Conservation (phyloP, 2,329 filamentous ascomycete genomes). For the Colletotrichum lupini region DNA sequence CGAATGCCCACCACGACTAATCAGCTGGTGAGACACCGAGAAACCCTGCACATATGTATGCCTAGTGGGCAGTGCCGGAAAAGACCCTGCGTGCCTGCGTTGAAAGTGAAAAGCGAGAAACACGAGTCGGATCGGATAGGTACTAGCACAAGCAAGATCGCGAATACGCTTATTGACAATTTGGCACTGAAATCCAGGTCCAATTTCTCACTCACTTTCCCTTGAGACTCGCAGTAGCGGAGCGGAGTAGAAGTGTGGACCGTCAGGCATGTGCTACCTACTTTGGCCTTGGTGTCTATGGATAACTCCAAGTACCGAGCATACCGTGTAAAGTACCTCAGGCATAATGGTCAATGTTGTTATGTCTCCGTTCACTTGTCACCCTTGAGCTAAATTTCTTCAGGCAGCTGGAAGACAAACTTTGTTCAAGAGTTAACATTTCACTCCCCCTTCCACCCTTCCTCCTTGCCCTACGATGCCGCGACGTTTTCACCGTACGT, state of each 20-base stretch:
- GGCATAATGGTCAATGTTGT: background rate
- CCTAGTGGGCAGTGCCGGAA: background rate
- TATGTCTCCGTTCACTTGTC: background rate
- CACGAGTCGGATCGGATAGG: too few relatives aligned
- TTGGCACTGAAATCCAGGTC: too few relatives aligned
- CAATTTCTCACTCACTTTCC: background rate
- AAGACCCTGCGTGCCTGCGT: background rate
- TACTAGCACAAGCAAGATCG: too few relatives aligned
- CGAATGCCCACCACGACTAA: background rate
- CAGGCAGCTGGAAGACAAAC: background rate
- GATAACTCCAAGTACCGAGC: too few relatives aligned
- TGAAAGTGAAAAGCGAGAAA: background rate
- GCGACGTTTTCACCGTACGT: background rate
- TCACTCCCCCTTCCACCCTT: background rate
- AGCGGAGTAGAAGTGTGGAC: background rate
- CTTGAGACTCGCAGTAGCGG: background rate
- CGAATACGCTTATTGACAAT: too few relatives aligned
- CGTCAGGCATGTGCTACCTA: background rate
- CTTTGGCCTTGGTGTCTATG: background rate
- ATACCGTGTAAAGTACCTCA: background rate
- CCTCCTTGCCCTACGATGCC: too few relatives aligned
- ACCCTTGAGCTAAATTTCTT: background rate
- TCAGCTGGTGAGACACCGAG: background rate
- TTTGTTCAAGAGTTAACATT: background rate
- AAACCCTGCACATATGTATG: background rate